These are phyloP conservation scores for Epichloe typhina DNA, from an alignment of 2,329 filamentous ascomycete species.

Conservation along the genomic window DNA sequence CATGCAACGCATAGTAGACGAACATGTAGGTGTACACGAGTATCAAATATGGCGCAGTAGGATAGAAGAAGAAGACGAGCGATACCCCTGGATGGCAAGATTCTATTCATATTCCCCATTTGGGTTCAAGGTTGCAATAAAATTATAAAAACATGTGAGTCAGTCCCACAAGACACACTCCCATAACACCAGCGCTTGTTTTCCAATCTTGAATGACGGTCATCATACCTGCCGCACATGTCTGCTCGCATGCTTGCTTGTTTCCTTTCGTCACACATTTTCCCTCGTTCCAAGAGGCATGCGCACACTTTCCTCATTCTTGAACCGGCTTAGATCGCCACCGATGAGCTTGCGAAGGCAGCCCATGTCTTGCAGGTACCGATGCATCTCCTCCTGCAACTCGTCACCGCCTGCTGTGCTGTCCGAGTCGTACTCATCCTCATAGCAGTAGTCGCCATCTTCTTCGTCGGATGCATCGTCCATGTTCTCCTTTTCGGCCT, in stretches of 20 bases:
- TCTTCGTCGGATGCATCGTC: conserved; percentile 24
- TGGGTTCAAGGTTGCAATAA: background rate
- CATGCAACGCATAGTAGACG: too few species aligned
- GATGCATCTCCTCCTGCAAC: conserved; percentile 75
- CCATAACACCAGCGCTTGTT: conserved; percentile 6
- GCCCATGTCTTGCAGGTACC: conserved; percentile 68
- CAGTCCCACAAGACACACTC: conserved; percentile 1
- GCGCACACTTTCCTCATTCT: conserved; percentile 47
- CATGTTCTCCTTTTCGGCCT: conserved; percentile 17
- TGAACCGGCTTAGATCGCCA: conserved; percentile 60
- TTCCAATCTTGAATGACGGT: background rate
- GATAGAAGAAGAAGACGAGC: too few species aligned
- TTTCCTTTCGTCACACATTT: conserved; percentile 19
- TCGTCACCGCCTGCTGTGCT: conserved; percentile 39
- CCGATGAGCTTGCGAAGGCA: conserved; percentile 52
- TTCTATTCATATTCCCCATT: background rate
- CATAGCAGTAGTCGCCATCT: conserved; percentile 47
- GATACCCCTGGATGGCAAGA: too few species aligned
- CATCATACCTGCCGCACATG: background rate
- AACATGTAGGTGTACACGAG: too few species aligned
- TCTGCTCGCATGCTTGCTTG: background rate
- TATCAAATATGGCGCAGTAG: too few species aligned
- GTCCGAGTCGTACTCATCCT: conserved; percentile 38
- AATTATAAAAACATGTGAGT: background rate
- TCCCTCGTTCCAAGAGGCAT: conserved; percentile 32